Conservation (phyloP, 1,139 yeast genomes). For the Lodderomyces jiufengensis region DNA sequence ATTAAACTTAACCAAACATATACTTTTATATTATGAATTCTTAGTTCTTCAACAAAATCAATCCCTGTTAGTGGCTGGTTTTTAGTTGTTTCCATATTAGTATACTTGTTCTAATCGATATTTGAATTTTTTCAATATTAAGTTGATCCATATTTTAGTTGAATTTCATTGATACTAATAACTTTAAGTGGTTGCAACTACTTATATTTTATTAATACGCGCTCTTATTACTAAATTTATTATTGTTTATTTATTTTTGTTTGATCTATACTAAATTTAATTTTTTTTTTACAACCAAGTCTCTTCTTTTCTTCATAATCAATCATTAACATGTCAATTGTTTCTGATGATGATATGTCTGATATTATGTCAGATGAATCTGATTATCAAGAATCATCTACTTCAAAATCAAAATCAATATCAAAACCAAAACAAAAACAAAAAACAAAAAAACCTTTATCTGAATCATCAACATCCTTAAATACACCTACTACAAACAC, state of each 20-base stretch:
- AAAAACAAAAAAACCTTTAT: conserved; percentile 17
- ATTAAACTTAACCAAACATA: too few relatives aligned
- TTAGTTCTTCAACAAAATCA: too few relatives aligned
- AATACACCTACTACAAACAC: conserved; percentile 8
- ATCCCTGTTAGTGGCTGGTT: too few relatives aligned
- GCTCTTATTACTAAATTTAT: not conserved
- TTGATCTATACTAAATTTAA: not conserved
- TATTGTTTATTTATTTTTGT: conserved; percentile 1
- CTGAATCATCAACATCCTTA: conserved; percentile 27
- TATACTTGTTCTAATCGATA: too few relatives aligned
- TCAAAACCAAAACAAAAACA: conserved; percentile 2
- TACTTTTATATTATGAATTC: too few relatives aligned
- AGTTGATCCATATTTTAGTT: too few relatives aligned
- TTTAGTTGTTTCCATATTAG: too few relatives aligned
- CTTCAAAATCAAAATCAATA: conserved; percentile 10
- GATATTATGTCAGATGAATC: conserved; percentile 14
- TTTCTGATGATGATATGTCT: conserved; percentile 14
- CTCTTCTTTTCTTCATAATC: not conserved
- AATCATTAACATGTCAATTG: conserved; percentile 4
- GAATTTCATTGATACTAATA: too few relatives aligned
- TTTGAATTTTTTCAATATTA: too few relatives aligned
- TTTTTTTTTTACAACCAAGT: not conserved
- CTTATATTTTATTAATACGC: too few relatives aligned
- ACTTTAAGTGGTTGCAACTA: too few relatives aligned
- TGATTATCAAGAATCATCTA: conserved; percentile 15